Evolutionary conservation across 2,329 filamentous ascomycete species (phyloP).

Genomic region (Colletotrichum filicis): DNA sequence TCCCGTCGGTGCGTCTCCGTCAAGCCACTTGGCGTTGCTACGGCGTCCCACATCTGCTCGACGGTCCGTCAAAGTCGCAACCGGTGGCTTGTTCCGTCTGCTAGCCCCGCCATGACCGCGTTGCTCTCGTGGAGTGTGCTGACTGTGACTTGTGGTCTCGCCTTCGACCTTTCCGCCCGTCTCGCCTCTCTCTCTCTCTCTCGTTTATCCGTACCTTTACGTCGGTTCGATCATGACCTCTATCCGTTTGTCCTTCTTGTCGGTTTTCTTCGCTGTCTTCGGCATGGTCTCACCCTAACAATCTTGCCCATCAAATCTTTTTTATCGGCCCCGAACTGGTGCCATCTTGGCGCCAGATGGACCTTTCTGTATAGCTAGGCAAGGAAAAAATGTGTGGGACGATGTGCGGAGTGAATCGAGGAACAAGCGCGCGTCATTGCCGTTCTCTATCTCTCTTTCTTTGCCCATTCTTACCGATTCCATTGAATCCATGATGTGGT

Average conservation of each 20-base stretch:
- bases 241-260: neutral
- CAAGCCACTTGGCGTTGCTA: slow-evolving; percentile 12
- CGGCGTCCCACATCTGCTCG: neutral
- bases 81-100: slow-evolving; percentile 14
- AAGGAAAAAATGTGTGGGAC: neutral
- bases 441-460: neutral
- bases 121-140: slow-evolving; percentile 14
- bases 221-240: slow-evolving; percentile 12
- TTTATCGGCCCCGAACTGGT: neutral
- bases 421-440: slow-evolving; percentile 3
- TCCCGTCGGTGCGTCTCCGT: slow-evolving; percentile 17
- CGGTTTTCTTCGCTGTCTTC: slow-evolving; percentile 18
- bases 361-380: neutral
- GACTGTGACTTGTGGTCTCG: neutral
- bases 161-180: neutral
- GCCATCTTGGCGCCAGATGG: slow-evolving; percentile 1
- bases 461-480: too few relatives aligned
- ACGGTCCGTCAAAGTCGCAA: slow-evolving; percentile 15
- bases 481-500: neutral
- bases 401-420: neutral
- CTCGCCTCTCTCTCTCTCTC: neutral
- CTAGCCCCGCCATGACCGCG: slow-evolving; percentile 20
- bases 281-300: slow-evolving; percentile 12
- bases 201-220: neutral
- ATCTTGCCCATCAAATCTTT: neutral